Evolutionary conservation across 2,329 filamentous ascomycete species (phyloP).

Genomic region (Epicoccum nigrum): DNA sequence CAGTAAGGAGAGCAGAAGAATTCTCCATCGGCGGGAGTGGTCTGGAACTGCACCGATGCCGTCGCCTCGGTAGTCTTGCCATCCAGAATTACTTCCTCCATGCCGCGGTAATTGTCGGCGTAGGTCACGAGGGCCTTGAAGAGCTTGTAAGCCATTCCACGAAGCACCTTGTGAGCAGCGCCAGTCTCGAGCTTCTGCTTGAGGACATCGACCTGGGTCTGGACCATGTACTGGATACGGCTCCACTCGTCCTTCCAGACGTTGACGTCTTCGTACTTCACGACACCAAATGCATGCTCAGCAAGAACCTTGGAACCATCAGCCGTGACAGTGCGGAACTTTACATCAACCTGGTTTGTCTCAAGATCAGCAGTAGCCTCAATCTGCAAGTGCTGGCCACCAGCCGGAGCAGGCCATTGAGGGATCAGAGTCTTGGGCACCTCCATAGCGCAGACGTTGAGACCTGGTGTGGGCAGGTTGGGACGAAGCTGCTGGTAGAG

Average conservation of each 20-base stretch:
- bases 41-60: slow-evolving; percentile 61
- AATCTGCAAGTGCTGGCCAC: slow-evolving; percentile 66
- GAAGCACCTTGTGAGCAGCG: slow-evolving; percentile 73
- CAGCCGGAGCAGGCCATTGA: slow-evolving; percentile 54
- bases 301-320: slow-evolving; percentile 62
- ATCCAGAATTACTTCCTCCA: slow-evolving; percentile 65
- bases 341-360: slow-evolving; percentile 60
- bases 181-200: slow-evolving; percentile 69
- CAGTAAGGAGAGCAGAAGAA: slow-evolving; percentile 66
- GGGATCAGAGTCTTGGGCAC: slow-evolving; percentile 73
- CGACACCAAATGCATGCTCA: slow-evolving; percentile 67
- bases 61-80: slow-evolving; percentile 62
- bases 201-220: slow-evolving; percentile 67
- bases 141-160: slow-evolving; percentile 79
- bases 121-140: slow-evolving; percentile 65
- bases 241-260: slow-evolving; percentile 70
- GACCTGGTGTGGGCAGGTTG: slow-evolving; percentile 60
- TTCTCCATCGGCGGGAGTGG: slow-evolving; percentile 59
- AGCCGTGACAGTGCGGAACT: slow-evolving; percentile 63
- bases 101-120: slow-evolving; percentile 62
- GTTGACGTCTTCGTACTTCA: slow-evolving; percentile 65
- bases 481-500: slow-evolving; percentile 69
- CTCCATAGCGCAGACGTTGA: slow-evolving; percentile 71
- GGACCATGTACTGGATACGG: slow-evolving; percentile 66
- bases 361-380: slow-evolving; percentile 65